Evolutionary conservation across 805 yeast species (phyloP), one percentile per base, ranked within the genome.

Genomic region (Kluyveromyces lactis): DNA sequence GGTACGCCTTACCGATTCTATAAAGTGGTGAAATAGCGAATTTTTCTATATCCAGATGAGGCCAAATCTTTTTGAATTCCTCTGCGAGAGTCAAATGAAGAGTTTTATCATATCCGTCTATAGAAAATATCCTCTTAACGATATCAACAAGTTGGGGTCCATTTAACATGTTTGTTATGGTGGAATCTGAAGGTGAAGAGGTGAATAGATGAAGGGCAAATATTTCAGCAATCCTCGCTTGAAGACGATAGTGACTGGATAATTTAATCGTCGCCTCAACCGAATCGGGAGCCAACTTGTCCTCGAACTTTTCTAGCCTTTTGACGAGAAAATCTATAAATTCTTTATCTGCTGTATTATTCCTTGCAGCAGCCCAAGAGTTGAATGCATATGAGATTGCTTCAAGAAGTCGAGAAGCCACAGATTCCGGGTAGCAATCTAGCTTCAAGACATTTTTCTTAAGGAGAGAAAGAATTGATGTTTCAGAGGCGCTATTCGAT

Each of bases 331-430:
- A 52, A 21, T 51, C 42, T 18, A 65, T 57, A 33, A 68, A 64
- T 17, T 49, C 51, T 2, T 51, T 51, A 49, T 80, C 86, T 5
- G 67, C 56, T 26, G 65, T 65, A 4, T 69, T 73, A 32, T 75
- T 73, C 38, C 75, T 71, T 0, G 77, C 74, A 1, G 79, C 70
- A 0, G 81, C 75, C 94, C 95, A 84, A 0, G 86, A 73, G 54
- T 83, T 84, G 50, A 79, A 75, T 0, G 94, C 87, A 36, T 74
- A 63, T 0, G 92, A 73, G 19, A 87, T 68, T 0, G 94, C 77
- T 55, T 83, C 87, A 16, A 84, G 68, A 18, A 86, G 59, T 45
- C 79, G 79, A 17, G 80, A 71, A 18, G 81, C 73, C n/a, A 79
- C 78, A 13, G 73, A 66, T 38, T 76, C 71, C 1, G 90, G 86